Evolutionary conservation across 257 asterid species (phyloP).

Genomic region (Linderniella brevidens): DNA sequence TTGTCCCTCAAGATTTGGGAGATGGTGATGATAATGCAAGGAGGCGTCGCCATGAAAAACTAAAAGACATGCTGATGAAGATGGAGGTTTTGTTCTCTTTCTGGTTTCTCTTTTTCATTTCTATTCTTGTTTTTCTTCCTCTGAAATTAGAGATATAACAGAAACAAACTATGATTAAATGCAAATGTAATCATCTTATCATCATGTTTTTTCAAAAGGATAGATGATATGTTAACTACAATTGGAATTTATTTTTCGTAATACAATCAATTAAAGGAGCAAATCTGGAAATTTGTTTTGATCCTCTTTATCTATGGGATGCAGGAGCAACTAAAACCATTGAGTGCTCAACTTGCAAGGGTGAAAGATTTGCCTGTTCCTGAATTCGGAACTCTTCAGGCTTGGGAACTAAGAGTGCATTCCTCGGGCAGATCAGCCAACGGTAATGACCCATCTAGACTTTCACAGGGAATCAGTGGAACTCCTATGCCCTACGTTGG

Average conservation of each 20-base stretch:
- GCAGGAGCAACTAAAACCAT: constrained; percentile 59
- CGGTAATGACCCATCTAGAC: constrained; percentile 54
- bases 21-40: constrained; percentile 93
- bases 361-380: constrained; percentile 84
- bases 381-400: constrained; percentile 79
- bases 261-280: too few species aligned
- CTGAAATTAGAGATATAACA: not conserved
- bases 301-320: not conserved
- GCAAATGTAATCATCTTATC: too few species aligned
- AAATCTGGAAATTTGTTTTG: too few species aligned
- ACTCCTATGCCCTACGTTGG: constrained; percentile 91
- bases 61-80: constrained; percentile 59
- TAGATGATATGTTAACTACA: too few species aligned
- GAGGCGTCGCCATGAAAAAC: constrained; percentile 62
- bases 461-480: constrained; percentile 51
- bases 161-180: too few species aligned
- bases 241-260: too few species aligned
- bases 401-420: constrained; percentile 70
- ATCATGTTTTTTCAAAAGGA: too few species aligned
- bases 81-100: constrained; percentile 61
- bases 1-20: constrained; percentile 57
- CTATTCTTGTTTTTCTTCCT: not conserved
- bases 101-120: not conserved
- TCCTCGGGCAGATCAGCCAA: constrained; percentile 53
- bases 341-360: constrained; percentile 65